Evolutionary conservation across 345 rosid species (phyloP), one percentile per base, ranked within the genome.

Genomic region (Hevea brasiliensis): DNA sequence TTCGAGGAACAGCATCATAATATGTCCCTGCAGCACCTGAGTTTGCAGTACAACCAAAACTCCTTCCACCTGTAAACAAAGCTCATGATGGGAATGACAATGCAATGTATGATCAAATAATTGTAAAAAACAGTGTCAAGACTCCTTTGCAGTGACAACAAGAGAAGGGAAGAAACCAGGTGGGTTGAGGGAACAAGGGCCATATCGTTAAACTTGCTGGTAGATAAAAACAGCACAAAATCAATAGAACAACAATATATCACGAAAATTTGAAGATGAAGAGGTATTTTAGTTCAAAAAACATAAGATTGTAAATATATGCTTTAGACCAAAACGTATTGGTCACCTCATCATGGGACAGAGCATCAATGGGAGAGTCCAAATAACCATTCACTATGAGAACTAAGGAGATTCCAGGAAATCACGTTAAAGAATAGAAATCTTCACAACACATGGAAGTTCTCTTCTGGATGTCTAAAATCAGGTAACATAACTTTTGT

Each of bases 21-120:
- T 81, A 89, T 58, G 93, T 89, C 65, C 93, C 93, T 11, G 93
- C 87, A 80, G 87, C 93, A n/a, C 93, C 93, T 3, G 91, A 68
- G 42, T 89, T 89, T 57, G 82, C 88, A 26, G 82, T 72, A 75
- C 93, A 89, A 23, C 91, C 87, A 74, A 84, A 59, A 76, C 93
- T 89, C 79, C 77, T 77, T 40, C 91, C 91, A 4, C 93, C 93
- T 89, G 86, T 29, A 81, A 64, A 76, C 15, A 71, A 70, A 20
- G 56, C 23, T 44, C 35, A 48, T 40, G 47, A 60, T 47, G 41
- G 72, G 48, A n/a, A 70, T 26, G 53, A 51, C 24, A 48, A 54
- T 17, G 57, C 48, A n/a, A 51, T 24, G 40, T 26, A 21, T 8
- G 51, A 44, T 42, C 20, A 42, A 23, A 23, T n/a, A 6, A 65